Conservation (phyloP, 2,329 filamentous ascomycete species). For the Colletotrichum cereale region DNA sequence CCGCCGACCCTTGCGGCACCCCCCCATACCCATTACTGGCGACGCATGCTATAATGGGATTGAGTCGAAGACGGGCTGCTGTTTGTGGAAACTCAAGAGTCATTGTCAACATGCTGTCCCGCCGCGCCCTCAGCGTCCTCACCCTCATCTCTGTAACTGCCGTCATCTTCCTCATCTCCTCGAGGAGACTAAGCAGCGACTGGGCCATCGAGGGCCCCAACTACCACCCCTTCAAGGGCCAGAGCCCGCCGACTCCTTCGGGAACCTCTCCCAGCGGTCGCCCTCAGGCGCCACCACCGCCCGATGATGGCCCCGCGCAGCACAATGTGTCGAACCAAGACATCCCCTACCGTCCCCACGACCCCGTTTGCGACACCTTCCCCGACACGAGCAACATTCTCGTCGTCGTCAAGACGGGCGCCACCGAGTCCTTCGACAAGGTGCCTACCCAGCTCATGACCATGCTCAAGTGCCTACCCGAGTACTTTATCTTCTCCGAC, state of each 20-base stretch:
- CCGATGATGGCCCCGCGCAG: conserved; percentile 26
- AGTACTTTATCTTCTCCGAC: conserved; percentile 71
- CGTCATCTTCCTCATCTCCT: conserved; percentile 50
- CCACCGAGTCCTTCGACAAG: conserved; percentile 64
- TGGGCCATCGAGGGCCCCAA: conserved; percentile 48
- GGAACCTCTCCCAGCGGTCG: conserved; percentile 39
- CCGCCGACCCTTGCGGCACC: background rate
- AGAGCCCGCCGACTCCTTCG: conserved; percentile 15
- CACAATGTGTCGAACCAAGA: conserved; percentile 29
- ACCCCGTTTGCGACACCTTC: conserved; percentile 53
- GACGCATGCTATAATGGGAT: conserved; percentile 29
- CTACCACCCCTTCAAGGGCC: conserved; percentile 42
- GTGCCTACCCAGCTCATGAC: conserved; percentile 68
- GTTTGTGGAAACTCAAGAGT: conserved; percentile 26
- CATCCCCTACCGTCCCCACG: conserved; percentile 42
- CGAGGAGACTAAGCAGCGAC: conserved; percentile 47
- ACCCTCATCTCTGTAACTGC: conserved; percentile 46
- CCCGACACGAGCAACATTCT: conserved; percentile 61
- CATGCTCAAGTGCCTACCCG: conserved; percentile 60
- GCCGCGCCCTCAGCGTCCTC: conserved; percentile 46
- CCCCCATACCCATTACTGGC: background rate
- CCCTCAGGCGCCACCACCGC: background rate
- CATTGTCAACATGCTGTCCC: conserved; percentile 45
- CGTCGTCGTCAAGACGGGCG: conserved; percentile 69
- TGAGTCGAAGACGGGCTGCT: conserved; percentile 34